Base-by-base conservation (phyloP, 129 eudicot species). In the Apium graveolens region DNA sequence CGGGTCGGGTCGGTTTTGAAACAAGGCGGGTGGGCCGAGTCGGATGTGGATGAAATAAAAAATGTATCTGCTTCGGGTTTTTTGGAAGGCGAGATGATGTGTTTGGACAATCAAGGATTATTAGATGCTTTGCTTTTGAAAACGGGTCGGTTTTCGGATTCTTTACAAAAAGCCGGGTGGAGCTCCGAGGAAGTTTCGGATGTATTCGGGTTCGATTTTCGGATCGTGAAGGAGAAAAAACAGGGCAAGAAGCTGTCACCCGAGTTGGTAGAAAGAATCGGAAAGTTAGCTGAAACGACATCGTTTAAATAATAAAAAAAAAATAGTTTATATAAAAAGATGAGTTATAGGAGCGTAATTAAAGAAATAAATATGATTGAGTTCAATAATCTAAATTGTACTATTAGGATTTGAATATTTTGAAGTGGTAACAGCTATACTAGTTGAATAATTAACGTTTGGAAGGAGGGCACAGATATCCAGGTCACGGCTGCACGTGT, bases 181-280 rank as follows among this genome's bases (percentile, higher is more conserved):
- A 96, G 95, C 90, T 88, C 96, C 82, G 96, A 92, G 26, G 99
- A 96, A 81, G 99, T 96, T 29, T 87, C 97, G 80, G 96, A 96
- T 73, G 97, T 86, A 0, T 85, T 96, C 39, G 97, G 97, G 29
- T 92, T 96, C 39, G 97, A 96, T 92, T 96, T 90, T 74, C 76
- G 86, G 29, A 81, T 81, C 60, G 93, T 82, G 49, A 89, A 92
- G 73, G 91, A 71, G 42, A 82, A 73, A 55, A 90, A 81, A 79
- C 87, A 89, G 87, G 88, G 49, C 24, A 92, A 81, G 74, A 89
- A 87, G 79, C 71, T 96, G 71, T 88, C 97, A 18, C 97, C 99
- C 81, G 97, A 92, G 88, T 60, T 92, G 3, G 89, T 83, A 78
- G 92, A 86, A 72, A 90, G 87, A 74, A 85, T 96, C 32, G 97